These are phyloP conservation scores for Fomes fomentarius DNA, from an alignment of 1,284 basidiomycete species.

Conservation along the genomic window DNA sequence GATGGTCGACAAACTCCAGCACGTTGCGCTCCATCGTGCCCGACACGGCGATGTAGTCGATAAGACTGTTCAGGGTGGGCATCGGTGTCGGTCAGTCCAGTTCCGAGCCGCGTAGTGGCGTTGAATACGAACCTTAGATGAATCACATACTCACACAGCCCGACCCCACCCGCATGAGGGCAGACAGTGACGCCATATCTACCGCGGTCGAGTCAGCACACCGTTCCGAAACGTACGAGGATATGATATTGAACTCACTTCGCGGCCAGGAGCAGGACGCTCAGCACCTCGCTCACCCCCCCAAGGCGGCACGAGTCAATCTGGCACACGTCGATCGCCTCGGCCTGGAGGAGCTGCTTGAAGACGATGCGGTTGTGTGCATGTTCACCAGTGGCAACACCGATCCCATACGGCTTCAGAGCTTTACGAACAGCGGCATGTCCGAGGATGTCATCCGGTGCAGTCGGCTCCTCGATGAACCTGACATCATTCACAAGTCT, in stretches of 20 bases:
- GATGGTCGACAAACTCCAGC: constrained; percentile 86
- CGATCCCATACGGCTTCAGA: constrained; percentile 83
- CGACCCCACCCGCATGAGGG: constrained; percentile 95
- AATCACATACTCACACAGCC: constrained; percentile 92
- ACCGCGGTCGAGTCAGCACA: neutral
- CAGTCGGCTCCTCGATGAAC: constrained; percentile 97
- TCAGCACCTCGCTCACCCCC: constrained; percentile 92
- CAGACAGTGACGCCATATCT: constrained; percentile 88
- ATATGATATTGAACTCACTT: constrained; percentile 63
- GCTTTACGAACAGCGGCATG: constrained; percentile 83
- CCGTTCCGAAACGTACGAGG: neutral
- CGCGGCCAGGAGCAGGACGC: constrained; percentile 92
- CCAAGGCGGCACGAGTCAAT: constrained; percentile 94
- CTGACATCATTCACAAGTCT: constrained; percentile 37
- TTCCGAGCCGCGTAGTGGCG: neutral
- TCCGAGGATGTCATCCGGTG: constrained; percentile 88
- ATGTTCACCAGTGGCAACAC: constrained; percentile 96
- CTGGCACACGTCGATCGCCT: constrained; percentile 95
- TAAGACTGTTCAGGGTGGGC: constrained; percentile 51
- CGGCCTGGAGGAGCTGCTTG: constrained; percentile 93
- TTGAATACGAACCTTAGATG: constrained; percentile 61
- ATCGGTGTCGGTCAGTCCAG: neutral
- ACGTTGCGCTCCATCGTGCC: constrained; percentile 94
- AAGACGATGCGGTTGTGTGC: constrained; percentile 97
- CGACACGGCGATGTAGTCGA: constrained; percentile 92